phyloP scores from a whole-genome alignment of 257 asterid species.

The Rauvolfia tetraphylla region DNA sequence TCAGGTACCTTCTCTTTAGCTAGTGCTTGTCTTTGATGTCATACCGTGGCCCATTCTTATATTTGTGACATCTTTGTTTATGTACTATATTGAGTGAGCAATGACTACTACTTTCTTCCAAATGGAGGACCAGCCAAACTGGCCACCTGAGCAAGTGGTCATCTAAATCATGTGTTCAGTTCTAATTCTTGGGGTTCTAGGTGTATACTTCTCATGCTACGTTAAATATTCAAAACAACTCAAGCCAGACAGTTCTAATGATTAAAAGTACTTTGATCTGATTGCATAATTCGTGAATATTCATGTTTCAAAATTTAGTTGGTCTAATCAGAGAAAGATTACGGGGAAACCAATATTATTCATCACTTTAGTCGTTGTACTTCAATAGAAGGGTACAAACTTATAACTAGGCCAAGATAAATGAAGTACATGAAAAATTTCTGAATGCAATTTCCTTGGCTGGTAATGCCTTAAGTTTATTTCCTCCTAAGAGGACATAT shows the following conservation, averaged over 20 bases:
- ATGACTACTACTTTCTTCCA: background rate
- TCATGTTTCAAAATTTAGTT: background rate
- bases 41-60: background rate
- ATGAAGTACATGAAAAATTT: background rate
- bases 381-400: background rate
- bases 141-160: background rate
- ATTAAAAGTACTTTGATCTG: background rate
- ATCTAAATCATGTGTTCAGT: background rate
- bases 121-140: background rate
- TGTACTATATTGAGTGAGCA: background rate
- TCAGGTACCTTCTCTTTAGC: constrained; percentile 61
- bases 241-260: background rate
- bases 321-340: background rate
- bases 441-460: background rate
- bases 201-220: background rate
- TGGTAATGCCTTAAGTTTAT: background rate
- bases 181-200: background rate
- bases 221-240: background rate
- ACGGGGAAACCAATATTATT: background rate
- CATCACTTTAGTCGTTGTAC: background rate
- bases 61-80: background rate
- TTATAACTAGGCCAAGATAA: background rate
- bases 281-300: background rate
- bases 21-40: constrained; percentile 5
- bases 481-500: background rate